Evolutionary conservation across 2,329 filamentous ascomycete genomes (phyloP), one percentile per base, ranked within the genome.

Genomic region (Aspergillus ochraceus): DNA sequence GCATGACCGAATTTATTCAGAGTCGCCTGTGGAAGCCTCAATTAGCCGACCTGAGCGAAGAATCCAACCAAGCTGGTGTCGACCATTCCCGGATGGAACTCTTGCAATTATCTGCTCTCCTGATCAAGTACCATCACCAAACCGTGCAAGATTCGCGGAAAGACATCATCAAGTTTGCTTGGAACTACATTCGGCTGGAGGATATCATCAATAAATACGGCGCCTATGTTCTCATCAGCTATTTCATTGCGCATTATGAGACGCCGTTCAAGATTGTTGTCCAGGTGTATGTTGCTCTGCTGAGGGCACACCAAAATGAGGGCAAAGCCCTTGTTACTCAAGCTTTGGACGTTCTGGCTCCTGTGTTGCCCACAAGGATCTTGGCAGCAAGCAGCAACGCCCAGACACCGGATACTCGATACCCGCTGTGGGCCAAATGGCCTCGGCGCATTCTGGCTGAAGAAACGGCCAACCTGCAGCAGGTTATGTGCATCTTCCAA

Each of bases 121-220:
- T 99, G 45, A 89, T 99, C 76, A 99, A 99, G 73, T 96, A 98
- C 70, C 92, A 99, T 70, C 88, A 94, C 70, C 86, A 86, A 32
- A 90, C 92, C 56, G 85, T 99, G 1, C 90, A 96, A 66, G 95
- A 98, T 70, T 89, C 91, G 2, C 88, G 96, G 42, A 99, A 99
- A 76, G 95, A 99, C 65, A 94, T 99, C 63, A 99, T 99, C 71
- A 98, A 97, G 77, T 99, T 98, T 76, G 93, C 92, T 3, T 99
- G 95, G 95, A 97, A 93, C 19, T 98, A 97, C 72, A 99, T 99
- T 69, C 88, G 91, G 24, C 85, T 99, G n/a, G 96, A 99, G 71
- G 95, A 99, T 75, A 91, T 97, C 59, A 97, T 99, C 80, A 99
- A 98, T 81, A 99, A 99, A 76, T 95, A 98, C 74, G 95, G 94